These are phyloP conservation scores for Citeromyces siamensis DNA, from an alignment of 1,139 yeast species.

Conservation along the genomic window DNA sequence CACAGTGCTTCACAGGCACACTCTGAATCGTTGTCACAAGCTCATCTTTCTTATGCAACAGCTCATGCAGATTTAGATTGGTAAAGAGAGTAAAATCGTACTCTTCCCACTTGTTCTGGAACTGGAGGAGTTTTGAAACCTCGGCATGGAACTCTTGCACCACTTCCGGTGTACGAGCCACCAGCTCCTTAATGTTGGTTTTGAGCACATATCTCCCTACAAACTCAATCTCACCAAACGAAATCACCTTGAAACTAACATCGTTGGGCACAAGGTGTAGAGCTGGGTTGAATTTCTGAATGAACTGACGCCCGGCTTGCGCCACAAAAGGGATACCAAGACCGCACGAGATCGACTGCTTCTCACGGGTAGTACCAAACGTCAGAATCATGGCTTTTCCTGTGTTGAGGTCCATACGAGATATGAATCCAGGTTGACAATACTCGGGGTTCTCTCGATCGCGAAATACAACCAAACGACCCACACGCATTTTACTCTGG, in stretches of 20 bases:
- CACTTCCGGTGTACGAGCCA: slow-evolving; percentile 30
- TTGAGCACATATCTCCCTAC: slow-evolving; percentile 32
- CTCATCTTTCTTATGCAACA: slow-evolving; percentile 30
- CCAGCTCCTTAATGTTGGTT: slow-evolving; percentile 27
- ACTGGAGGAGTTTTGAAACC: slow-evolving; percentile 25
- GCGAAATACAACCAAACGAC: slow-evolving; percentile 50
- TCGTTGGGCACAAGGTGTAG: slow-evolving; percentile 8
- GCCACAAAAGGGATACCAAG: too few relatives aligned
- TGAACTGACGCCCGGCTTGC: too few relatives aligned
- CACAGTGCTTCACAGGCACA: slow-evolving; percentile 20
- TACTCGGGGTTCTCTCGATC: slow-evolving; percentile 28
- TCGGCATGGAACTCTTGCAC: slow-evolving; percentile 29
- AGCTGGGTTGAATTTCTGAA: neutral
- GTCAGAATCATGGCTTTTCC: neutral
- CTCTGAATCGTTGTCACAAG: slow-evolving; percentile 24
- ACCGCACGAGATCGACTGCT: too few relatives aligned
- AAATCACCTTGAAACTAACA: slow-evolving; percentile 27
- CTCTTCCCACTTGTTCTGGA: slow-evolving; percentile 35
- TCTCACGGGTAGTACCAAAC: neutral
- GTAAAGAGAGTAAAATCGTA: slow-evolving; percentile 28
- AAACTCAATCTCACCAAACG: slow-evolving; percentile 34
- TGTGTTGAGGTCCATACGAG: neutral
- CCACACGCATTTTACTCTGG: slow-evolving; percentile 35
- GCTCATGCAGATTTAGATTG: slow-evolving; percentile 40
- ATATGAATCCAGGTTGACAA: slow-evolving; percentile 40